Conservation (phyloP, 805 yeast genomes). For the Hanseniaspora hatyaiensis region DNA sequence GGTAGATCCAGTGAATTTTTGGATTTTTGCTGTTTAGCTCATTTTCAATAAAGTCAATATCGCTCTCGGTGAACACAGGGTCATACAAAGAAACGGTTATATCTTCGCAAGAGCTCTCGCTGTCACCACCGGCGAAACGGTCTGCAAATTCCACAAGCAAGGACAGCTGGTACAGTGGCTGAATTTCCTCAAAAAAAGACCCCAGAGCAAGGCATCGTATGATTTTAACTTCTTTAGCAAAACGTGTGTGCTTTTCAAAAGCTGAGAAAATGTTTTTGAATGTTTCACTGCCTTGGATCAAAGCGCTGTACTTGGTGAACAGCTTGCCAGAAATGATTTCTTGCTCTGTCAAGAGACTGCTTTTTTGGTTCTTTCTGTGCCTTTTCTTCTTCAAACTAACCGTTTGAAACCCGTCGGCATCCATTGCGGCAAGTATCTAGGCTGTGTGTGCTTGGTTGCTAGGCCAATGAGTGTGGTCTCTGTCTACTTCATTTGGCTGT, state of each 20-base stretch:
- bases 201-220: slow-evolving; percentile 68
- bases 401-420: slow-evolving; percentile 13
- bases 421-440: too few relatives aligned
- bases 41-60: slow-evolving; percentile 29
- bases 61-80: slow-evolving; percentile 47
- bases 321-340: slow-evolving; percentile 16
- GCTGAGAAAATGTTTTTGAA: too few relatives aligned
- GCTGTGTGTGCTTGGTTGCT: too few relatives aligned
- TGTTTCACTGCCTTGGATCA: slow-evolving; percentile 25
- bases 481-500: too few relatives aligned
- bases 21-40: slow-evolving; percentile 17
- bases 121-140: slow-evolving; percentile 20
- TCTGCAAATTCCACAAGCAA: slow-evolving; percentile 36
- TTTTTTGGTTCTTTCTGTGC: slow-evolving; percentile 3
- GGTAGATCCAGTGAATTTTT: slow-evolving; percentile 23
- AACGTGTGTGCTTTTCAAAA: slow-evolving; percentile 20
- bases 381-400: slow-evolving; percentile 3
- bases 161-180: slow-evolving; percentile 59
- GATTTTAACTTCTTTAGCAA: slow-evolving; percentile 19
- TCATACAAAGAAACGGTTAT: slow-evolving; percentile 43
- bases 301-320: slow-evolving; percentile 18
- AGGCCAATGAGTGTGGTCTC: too few relatives aligned
- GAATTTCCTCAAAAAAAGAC: slow-evolving; percentile 44
- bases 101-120: too few relatives aligned
- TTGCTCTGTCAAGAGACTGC: neutral